Base-by-base conservation (phyloP, 345 rosid species). In the Arabis hirsuta region DNA sequence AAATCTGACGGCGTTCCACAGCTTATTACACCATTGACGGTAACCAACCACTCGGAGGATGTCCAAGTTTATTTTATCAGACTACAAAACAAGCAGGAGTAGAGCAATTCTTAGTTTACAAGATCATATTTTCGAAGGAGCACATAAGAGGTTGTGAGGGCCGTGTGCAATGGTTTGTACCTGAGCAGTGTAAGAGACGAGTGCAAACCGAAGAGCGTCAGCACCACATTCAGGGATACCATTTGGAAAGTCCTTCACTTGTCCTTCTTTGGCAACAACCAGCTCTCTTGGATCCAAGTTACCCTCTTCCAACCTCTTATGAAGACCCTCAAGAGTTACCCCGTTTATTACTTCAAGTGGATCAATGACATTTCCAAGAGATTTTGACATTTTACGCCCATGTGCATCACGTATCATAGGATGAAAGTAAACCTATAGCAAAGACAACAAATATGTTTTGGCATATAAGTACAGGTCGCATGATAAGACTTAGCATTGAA, bases 1-100 rank as follows among this genome's bases (percentile, higher is more conserved):
- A 79, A 90, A 95, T 52, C 97, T 89, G 75, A 95, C 97, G 6
- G 98, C 99, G 74, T 95, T 91, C 98, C 99, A 91, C 44, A 95
- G 73, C 71, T 95, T 95, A 80, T 95, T 95, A 78, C 99, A 95
- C 99, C 99, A 95, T 57, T 95, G 98, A n/a, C 96, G 98, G 82
- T 91, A 91, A 19, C 97, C 98, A 71, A 88, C 92, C 43, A 95
- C 99, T 80, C 97, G 84, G 79, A 82, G 92, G 59, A 95, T 91
- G 78, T 95, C 96, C 86, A 95, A 83, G 85, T 95, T 95, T 66
- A 95, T 95, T 81, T 81, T 95, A 78, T 91, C 99, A 13, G 94
- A 90, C 96, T 95, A 84, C 62, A 82, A 79, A 53, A n/a, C 22
- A 12, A 74, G 34, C 52, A 51, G 38, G 4, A 42, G 55, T 38